Percentiles rank a stretch among this genome's conserved stretches.
phyloP scores from a whole-genome alignment of 2,329 filamentous ascomycete genomes.

The Nemania diffusa region DNA sequence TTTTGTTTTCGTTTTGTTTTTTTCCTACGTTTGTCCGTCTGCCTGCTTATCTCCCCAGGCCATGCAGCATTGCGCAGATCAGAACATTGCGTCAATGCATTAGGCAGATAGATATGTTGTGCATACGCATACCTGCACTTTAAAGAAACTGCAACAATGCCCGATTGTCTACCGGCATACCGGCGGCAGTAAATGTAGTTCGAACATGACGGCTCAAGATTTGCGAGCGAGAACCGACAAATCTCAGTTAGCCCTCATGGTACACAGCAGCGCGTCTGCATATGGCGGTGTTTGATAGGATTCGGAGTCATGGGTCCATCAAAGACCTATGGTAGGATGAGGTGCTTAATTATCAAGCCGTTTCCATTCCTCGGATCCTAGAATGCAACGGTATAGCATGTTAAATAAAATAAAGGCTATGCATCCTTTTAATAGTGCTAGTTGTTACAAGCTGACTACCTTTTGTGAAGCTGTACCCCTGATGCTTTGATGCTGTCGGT shows the following conservation, averaged over 20 bases:
- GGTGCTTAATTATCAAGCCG: neutral
- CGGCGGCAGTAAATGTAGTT: neutral
- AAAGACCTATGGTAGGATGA: neutral
- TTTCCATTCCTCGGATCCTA: neutral
- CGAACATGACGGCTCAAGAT: neutral
- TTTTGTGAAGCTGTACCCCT: neutral
- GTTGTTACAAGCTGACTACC: neutral
- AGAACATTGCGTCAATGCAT: slow-evolving; percentile 11
- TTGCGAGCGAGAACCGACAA: neutral
- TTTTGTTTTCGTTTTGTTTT: slow-evolving; percentile 1
- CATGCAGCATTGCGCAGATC: slow-evolving; percentile 8
- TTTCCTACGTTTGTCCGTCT: slow-evolving; percentile 15
- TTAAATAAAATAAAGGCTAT: slow-evolving; percentile 4
- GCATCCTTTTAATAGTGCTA: neutral
- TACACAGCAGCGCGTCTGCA: neutral
- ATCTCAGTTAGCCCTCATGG: neutral
- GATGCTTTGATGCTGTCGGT: neutral
- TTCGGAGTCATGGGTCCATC: neutral
- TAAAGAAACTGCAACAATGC: slow-evolving; percentile 5
- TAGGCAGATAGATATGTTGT: slow-evolving; percentile 8
- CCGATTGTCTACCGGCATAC: slow-evolving; percentile 6
- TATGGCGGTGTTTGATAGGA: neutral
- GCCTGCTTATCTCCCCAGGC: neutral
- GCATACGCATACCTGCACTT: slow-evolving; percentile 1
- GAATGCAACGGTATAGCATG: slow-evolving; percentile 13